These are phyloP conservation scores for Porogramme epimiltina DNA, from an alignment of 1,284 basidiomycete species.

Conservation along the genomic window DNA sequence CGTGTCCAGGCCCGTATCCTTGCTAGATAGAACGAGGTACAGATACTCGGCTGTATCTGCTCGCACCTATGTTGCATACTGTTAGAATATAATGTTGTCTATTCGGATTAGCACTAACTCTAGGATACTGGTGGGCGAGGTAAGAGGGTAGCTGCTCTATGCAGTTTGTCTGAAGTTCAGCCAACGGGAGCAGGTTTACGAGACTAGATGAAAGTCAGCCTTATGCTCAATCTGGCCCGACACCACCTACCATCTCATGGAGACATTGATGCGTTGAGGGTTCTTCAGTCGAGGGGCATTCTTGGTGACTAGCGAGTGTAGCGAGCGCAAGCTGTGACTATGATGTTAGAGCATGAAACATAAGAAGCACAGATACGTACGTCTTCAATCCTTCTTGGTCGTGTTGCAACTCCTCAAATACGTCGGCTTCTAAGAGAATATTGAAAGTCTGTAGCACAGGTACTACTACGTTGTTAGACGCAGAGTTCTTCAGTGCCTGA, in stretches of 20 bases:
- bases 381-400: slow-evolving; percentile 48
- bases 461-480: slow-evolving; percentile 72
- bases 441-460: slow-evolving; percentile 79
- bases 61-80: slow-evolving; percentile 56
- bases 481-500: slow-evolving; percentile 53
- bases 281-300: slow-evolving; percentile 74
- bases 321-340: slow-evolving; percentile 35
- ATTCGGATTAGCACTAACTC: slow-evolving; percentile 42
- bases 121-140: slow-evolving; percentile 77
- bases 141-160: slow-evolving; percentile 55
- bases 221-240: background rate
- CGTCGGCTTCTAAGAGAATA: slow-evolving; percentile 69
- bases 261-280: slow-evolving; percentile 72
- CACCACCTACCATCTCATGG: slow-evolving; percentile 75
- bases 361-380: slow-evolving; percentile 40
- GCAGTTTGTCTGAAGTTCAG: slow-evolving; percentile 47
- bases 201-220: slow-evolving; percentile 42
- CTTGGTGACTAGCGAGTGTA: slow-evolving; percentile 58
- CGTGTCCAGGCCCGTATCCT: slow-evolving; percentile 63
- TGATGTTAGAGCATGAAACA: slow-evolving; percentile 4
- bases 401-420: slow-evolving; percentile 47
- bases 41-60: slow-evolving; percentile 80
- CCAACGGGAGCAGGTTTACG: slow-evolving; percentile 61
- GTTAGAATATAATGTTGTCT: background rate
- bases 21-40: slow-evolving; percentile 72